A percentile compares a stretch with the other conserved stretches of the same genome.
Evolutionary conservation across 805 yeast genomes (phyloP).

Genomic region (Ogataea siamensis): DNA sequence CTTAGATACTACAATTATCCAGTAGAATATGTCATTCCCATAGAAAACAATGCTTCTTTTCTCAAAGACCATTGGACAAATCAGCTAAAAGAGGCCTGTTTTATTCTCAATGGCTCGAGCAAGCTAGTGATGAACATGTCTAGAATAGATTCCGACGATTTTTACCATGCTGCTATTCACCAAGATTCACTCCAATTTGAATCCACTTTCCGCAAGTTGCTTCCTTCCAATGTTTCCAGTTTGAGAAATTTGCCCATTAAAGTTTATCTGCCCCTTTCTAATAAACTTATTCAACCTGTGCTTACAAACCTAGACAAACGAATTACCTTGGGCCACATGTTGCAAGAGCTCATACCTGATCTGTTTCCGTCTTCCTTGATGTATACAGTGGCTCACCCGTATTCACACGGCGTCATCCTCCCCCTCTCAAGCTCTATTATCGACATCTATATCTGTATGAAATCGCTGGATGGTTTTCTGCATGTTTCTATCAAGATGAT

Average conservation of each 20-base stretch:
- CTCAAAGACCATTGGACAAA: slow-evolving; percentile 63
- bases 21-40: slow-evolving; percentile 41
- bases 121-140: slow-evolving; percentile 78
- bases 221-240: slow-evolving; percentile 25
- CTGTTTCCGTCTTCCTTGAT: slow-evolving; percentile 41
- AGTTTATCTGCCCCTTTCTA: slow-evolving; percentile 40
- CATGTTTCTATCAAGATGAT: slow-evolving; percentile 49
- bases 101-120: slow-evolving; percentile 70
- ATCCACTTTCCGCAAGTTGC: slow-evolving; percentile 25
- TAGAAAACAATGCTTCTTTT: slow-evolving; percentile 23
- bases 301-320: slow-evolving; percentile 18
- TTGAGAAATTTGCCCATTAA: slow-evolving; percentile 47
- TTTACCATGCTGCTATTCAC: slow-evolving; percentile 49
- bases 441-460: slow-evolving; percentile 44
- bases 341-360: slow-evolving; percentile 44
- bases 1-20: slow-evolving; percentile 46
- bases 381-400: slow-evolving; percentile 40
- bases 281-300: slow-evolving; percentile 36
- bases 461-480: slow-evolving; percentile 63
- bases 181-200: slow-evolving; percentile 27
- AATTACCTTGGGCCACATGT: slow-evolving; percentile 38
- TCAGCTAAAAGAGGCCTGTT: slow-evolving; percentile 80
- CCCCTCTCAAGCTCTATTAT: slow-evolving; percentile 44
- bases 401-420: slow-evolving; percentile 55
- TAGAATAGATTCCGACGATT: slow-evolving; percentile 50